Base-by-base conservation (phyloP, 139 green algal genomes). In the Diplosphaera chodatii region DNA sequence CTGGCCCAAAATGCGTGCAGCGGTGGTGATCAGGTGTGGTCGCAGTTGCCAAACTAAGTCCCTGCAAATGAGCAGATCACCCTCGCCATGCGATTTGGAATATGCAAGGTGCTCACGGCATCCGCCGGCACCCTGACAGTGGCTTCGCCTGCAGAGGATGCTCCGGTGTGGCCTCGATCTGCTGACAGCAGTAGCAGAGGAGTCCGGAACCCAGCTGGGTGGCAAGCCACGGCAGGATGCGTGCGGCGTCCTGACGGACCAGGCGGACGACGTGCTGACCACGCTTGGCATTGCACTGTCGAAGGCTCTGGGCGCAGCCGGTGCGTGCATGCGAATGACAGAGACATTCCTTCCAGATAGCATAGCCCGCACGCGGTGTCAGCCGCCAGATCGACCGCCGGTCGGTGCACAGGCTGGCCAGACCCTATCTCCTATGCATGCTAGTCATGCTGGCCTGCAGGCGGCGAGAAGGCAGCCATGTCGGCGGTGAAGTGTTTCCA, bases 1-100 rank as follows among this genome's bases (percentile, higher is more conserved):
- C 71, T 76, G 3, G 10, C 70, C 16, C 31, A 66, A 4, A 25
- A 66, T 55, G 64, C 64, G 31, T 70, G 29, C 41, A 37, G 27
- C 69, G 63, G 30, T 23, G 55, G n/a, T 23, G 56, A 34, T 6
- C 32, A 25, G 18, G 25, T 41, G 25, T n/a, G 23, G 27, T 27
- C n/a, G 8, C 34, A n/a, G n/a, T 68, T 8, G 23, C 32, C 23
- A 22, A 34, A 29, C 16, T 70, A 13, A 32, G 66, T 25, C 23
- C 21, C 22, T 31, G 23, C 10, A n/a, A n/a, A n/a, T n/a, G n/a
- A n/a, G n/a, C n/a, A n/a, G n/a, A n/a, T n/a, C n/a, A n/a, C n/a
- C n/a, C n/a, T n/a, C n/a, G n/a, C n/a, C n/a, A n/a, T n/a, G n/a
- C n/a, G n/a, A n/a, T n/a, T n/a, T n/a, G n/a, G n/a, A n/a, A n/a